Base-by-base conservation (phyloP, 495 filamentous ascomycete genomes). In the Talaromyces liani region DNA sequence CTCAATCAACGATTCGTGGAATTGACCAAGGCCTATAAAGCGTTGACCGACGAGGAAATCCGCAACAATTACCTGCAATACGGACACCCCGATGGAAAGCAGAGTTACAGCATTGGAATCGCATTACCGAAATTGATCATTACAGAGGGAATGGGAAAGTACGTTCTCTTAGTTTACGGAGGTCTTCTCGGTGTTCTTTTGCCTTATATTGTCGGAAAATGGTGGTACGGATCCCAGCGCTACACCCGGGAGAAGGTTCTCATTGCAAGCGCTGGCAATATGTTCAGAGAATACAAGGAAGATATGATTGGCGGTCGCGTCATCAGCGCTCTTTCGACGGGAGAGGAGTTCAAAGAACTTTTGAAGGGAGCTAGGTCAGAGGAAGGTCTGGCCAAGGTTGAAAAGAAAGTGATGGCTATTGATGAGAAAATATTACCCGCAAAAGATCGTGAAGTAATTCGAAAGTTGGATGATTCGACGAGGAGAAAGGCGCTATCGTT, bases 171-270 rank as follows among this genome's bases (percentile, higher is more conserved):
- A 67, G 81, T 98, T 54, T 98, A 98, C 72, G 92, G 90, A 9
- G 75, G 84, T 49, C 79, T 97, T 41, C 84, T 98, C 39, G 95
- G 93, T 58, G 90, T 97, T 33, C 76, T 97, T 49, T 76, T 98
- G 53, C 94, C 94, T 12, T 98, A 97, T 70, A 80, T 95, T 57
- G 95, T 98, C 41, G 94, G 94, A 27, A 89, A 88, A 36, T 98
- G 94, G 94, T 98, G 94, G 94, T 98, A 98, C 72, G 94, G 94
- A 60, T 96, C 91, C 6, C 91, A 96, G 71, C 82, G 87, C 56
- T 83, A 91, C 71, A 97, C 94, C 20, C 94, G 91, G 74, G 94
- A 98, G 76, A 88, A 88, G 65, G 89, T 98, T 33, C 81, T 96
- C 41, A 87, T 96, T 62, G 90, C 92, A 66, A 97, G 89, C 72